Percentiles rank a stretch among this genome's conserved stretches.
phyloP scores from a whole-genome alignment of 371 early-diverging fungal species.

The Polyrhizophydium stewartii region DNA sequence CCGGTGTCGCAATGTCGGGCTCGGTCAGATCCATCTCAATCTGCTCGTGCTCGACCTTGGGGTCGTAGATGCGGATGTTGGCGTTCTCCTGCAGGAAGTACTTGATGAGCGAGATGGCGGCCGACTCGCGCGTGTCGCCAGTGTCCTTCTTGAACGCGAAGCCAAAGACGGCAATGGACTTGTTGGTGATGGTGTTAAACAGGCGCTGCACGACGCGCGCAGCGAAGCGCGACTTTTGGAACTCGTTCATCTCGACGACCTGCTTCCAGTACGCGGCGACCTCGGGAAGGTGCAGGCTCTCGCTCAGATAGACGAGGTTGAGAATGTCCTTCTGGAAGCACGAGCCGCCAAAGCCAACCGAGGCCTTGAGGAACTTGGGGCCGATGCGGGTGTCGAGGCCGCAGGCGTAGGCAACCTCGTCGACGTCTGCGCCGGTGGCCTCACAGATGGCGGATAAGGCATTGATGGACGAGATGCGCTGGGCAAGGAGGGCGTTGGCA shows the following conservation, averaged over 20 bases:
- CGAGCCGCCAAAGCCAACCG: constrained; percentile 91
- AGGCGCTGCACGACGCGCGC: constrained; percentile 60
- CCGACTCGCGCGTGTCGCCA: constrained; percentile 92
- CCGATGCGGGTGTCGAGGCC: constrained; percentile 89
- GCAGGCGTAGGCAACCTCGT: constrained; percentile 89
- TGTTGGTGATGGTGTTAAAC: constrained; percentile 82
- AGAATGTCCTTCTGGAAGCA: constrained; percentile 96
- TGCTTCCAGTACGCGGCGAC: constrained; percentile 94
- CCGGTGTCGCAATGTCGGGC: constrained; percentile 57
- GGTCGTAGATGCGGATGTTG: constrained; percentile 81
- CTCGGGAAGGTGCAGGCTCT: constrained; percentile 80
- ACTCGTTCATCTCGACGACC: constrained; percentile 88
- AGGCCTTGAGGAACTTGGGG: constrained; percentile 86
- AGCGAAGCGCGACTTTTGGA: constrained; percentile 87
- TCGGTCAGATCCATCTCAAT: constrained; percentile 76
- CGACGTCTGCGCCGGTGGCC: constrained; percentile 93
- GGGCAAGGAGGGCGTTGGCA: constrained; percentile 93
- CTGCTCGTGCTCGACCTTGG: constrained; percentile 80
- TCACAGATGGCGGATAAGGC: constrained; percentile 91
- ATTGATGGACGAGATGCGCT: constrained; percentile 93
- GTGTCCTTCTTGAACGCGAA: constrained; percentile 97
- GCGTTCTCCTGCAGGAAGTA: constrained; percentile 81
- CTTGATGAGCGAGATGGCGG: constrained; percentile 81
- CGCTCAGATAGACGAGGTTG: constrained; percentile 84
- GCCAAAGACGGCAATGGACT: constrained; percentile 80